Percentiles rank a stretch among this genome's conserved stretches.
phyloP scores from a whole-genome alignment of 2,329 filamentous ascomycete genomes.

The Fusarium clavum region DNA sequence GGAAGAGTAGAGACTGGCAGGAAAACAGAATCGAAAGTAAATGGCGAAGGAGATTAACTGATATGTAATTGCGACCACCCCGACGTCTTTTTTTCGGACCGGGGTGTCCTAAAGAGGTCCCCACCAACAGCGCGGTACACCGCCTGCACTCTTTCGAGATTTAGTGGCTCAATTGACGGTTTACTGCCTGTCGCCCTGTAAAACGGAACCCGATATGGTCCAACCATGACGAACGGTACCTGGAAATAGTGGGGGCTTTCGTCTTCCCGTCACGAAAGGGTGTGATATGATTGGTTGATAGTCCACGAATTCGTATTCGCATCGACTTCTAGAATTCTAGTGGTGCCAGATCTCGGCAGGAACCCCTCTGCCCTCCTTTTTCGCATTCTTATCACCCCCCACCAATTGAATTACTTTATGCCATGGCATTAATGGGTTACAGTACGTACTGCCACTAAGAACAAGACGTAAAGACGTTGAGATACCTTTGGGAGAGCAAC shows the following conservation, averaged over 20 bases:
- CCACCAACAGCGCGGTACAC: slow-evolving; percentile 33
- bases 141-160: slow-evolving; percentile 32
- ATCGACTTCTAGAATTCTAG: slow-evolving; percentile 22
- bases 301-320: slow-evolving; percentile 40
- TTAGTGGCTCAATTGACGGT: slow-evolving; percentile 19
- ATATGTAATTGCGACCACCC: slow-evolving; percentile 48
- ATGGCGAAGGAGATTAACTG: slow-evolving; percentile 49
- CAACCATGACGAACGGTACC: slow-evolving; percentile 25
- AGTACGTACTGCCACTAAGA: slow-evolving; percentile 16
- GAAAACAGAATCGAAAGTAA: slow-evolving; percentile 30
- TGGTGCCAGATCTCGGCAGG: slow-evolving; percentile 32
- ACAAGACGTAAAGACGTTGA: neutral
- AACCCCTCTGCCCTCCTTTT: slow-evolving; percentile 32
- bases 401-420: slow-evolving; percentile 9
- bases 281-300: slow-evolving; percentile 28
- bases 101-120: slow-evolving; percentile 28
- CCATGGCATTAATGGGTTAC: slow-evolving; percentile 8
- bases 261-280: neutral
- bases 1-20: slow-evolving; percentile 24
- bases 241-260: slow-evolving; percentile 20
- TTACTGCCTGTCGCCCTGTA: slow-evolving; percentile 15
- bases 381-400: slow-evolving; percentile 39
- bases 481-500: neutral
- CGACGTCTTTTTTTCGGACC: slow-evolving; percentile 44
- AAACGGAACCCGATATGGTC: slow-evolving; percentile 18